Base-by-base conservation (phyloP, 148 eudicot genomes). In the Dianthus caryophyllus region DNA sequence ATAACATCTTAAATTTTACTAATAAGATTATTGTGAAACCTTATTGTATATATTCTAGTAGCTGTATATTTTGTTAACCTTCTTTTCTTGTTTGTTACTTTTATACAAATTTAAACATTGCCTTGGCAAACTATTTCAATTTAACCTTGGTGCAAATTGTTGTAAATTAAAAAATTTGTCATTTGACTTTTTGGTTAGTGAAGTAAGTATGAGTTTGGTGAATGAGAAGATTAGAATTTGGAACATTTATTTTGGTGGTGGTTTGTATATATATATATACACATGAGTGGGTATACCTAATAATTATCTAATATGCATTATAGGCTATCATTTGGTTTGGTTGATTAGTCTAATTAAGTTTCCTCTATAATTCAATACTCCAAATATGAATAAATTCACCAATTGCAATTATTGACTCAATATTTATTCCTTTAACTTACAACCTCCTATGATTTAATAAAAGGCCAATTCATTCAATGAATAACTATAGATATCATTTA, bases 241-340 rank as follows among this genome's bases (percentile, higher is more conserved):
- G 67, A 49, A 17, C 0, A 51, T 68, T 74, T n/a, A 51, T 43
- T 43, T 67, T 44, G 69, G 51, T 31, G 70, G 53, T 52, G 21
- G 68, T 56, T 68, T 61, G 73, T 50, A 74, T 63, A 50, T 6
- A 4, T 33, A 50, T 55, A 52, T 22, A 29, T 6, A 4, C 21
- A 50, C 41, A 52, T 22, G 22, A 21, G 48, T 68, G 46, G 63
- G 51, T 41, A 44, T 24, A 63, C 66, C 65, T 33, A 33, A 33
- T 33, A n/a, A n/a, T n/a, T n/a, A n/a, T n/a, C n/a, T 39, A 61
- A 61, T 21, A 21, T 61, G 15, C 29, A 14, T 58, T 30, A 50
- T 50, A 7, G 22, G 20, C 18, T n/a, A n/a, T 50, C 24, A n/a
- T 50, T 50, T 50, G 54, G 3, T 18, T n/a, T n/a, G 22, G 54